Percentiles rank a stretch among this genome's conserved stretches.
Conservation (phyloP, 257 asterid genomes). For the Eustoma russellianum region DNA sequence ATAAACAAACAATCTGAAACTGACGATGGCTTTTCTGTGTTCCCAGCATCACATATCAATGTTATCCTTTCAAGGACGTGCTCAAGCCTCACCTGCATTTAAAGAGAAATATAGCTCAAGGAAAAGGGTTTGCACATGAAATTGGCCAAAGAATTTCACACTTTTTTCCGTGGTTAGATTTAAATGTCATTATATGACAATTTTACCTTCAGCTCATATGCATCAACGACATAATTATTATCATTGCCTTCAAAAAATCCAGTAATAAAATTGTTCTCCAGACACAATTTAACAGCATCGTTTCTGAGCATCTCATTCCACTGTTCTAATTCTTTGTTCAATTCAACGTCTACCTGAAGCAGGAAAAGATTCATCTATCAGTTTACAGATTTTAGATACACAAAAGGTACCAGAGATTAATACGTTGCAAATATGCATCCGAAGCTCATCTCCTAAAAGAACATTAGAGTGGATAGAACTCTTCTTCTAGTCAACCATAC, state of each 20-base stretch:
- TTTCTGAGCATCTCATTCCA: constrained; percentile 87
- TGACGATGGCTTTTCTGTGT: constrained; percentile 79
- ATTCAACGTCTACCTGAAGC: constrained; percentile 76
- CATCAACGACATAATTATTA: constrained; percentile 76
- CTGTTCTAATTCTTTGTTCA: constrained; percentile 82
- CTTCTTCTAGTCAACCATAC: no score
- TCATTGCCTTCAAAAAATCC: constrained; percentile 96
- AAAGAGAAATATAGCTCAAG: neutral
- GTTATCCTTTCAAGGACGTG: constrained; percentile 90
- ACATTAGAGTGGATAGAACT: no score
- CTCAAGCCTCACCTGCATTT: constrained; percentile 91
- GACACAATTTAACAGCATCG: constrained; percentile 79
- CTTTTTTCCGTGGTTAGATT: neutral
- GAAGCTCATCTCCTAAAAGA: no score
- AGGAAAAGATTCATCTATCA: constrained; percentile 8
- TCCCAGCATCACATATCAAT: constrained; percentile 86
- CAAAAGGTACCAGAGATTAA: neutral
- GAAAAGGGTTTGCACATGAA: no score
- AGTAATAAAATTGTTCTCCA: constrained; percentile 78
- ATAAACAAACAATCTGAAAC: constrained; percentile 52
- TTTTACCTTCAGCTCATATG: constrained; percentile 88
- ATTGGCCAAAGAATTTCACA: no score
- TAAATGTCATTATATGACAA: neutral
- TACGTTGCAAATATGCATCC: neutral
- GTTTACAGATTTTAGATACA: neutral